A percentile compares a stretch with the other conserved stretches of the same genome.
Conservation (phyloP, 345 rosid genomes). For the Murraya koenigii region DNA sequence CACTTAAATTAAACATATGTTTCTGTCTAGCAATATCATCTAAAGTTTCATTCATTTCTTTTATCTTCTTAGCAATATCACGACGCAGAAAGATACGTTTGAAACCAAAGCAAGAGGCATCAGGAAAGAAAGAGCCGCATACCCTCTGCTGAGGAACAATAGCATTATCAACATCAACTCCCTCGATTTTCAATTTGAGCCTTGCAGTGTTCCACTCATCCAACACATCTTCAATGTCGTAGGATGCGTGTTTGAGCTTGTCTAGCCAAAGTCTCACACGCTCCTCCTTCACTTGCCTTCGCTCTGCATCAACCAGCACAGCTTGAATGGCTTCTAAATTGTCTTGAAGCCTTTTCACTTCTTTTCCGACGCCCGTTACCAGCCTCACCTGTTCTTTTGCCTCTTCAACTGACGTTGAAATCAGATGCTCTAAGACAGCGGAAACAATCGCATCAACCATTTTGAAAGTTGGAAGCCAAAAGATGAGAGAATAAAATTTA, state of each 20-base stretch:
- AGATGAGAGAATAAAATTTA: no score
- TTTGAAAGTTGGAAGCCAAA: no score
- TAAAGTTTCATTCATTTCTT: background rate
- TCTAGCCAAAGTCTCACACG: background rate
- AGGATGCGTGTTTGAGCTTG: background rate
- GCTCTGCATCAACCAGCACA: conserved; percentile 2
- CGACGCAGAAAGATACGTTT: background rate
- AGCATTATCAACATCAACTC: background rate
- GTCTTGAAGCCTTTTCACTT: background rate
- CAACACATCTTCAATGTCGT: conserved; percentile 7
- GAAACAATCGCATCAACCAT: background rate
- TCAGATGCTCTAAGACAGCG: background rate
- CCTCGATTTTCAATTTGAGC: background rate
- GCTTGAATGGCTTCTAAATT: background rate
- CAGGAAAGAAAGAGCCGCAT: background rate
- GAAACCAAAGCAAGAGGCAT: background rate
- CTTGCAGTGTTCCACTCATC: conserved; percentile 13
- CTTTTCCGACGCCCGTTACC: background rate
- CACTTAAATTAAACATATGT: background rate
- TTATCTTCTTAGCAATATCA: background rate
- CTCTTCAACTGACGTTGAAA: background rate
- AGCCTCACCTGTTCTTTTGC: background rate
- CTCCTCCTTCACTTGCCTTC: background rate
- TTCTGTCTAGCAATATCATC: background rate
- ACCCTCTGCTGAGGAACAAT: background rate